A percentile compares a stretch with the other conserved stretches of the same genome.
These are phyloP conservation scores for Exophiala sp. DNA, from an alignment of 2,329 filamentous ascomycete species.

Conservation along the genomic window DNA sequence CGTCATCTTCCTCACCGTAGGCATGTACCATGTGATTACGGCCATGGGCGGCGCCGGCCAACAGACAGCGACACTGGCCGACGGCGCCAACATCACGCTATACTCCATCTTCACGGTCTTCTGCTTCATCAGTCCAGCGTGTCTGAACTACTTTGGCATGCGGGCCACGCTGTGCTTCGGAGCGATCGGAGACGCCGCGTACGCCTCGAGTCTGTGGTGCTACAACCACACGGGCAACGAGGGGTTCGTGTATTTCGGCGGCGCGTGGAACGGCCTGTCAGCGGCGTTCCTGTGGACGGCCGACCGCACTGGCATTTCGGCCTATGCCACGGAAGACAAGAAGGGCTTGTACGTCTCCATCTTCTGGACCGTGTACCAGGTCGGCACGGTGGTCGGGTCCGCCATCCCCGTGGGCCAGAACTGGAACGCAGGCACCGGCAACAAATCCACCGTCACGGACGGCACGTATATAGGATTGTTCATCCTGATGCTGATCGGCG, in stretches of 20 bases:
- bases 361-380: slow-evolving; percentile 85
- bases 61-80: slow-evolving; percentile 51
- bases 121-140: slow-evolving; percentile 48
- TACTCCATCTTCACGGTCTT: slow-evolving; percentile 60
- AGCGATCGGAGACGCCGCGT: slow-evolving; percentile 33
- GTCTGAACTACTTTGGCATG: too few relatives aligned
- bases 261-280: slow-evolving; percentile 68
- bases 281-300: slow-evolving; percentile 77
- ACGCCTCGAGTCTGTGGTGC: slow-evolving; percentile 34
- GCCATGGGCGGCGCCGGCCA: slow-evolving; percentile 61
- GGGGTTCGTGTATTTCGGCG: slow-evolving; percentile 54
- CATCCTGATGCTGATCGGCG: slow-evolving; percentile 50
- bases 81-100: slow-evolving; percentile 62
- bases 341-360: slow-evolving; percentile 76
- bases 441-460: slow-evolving; percentile 51
- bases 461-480: slow-evolving; percentile 71
- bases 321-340: slow-evolving; percentile 66
- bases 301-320: slow-evolving; percentile 80
- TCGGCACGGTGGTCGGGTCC: slow-evolving; percentile 71
- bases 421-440: slow-evolving; percentile 26
- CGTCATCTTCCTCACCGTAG: slow-evolving; percentile 64
- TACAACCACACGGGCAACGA: slow-evolving; percentile 36
- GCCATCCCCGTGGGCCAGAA: slow-evolving; percentile 30
- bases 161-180: slow-evolving; percentile 30
- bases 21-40: slow-evolving; percentile 64